Evolutionary conservation across 192 early-diverging fungal species (phyloP).

Genomic region (Fimicolochytrium jonesii): DNA sequence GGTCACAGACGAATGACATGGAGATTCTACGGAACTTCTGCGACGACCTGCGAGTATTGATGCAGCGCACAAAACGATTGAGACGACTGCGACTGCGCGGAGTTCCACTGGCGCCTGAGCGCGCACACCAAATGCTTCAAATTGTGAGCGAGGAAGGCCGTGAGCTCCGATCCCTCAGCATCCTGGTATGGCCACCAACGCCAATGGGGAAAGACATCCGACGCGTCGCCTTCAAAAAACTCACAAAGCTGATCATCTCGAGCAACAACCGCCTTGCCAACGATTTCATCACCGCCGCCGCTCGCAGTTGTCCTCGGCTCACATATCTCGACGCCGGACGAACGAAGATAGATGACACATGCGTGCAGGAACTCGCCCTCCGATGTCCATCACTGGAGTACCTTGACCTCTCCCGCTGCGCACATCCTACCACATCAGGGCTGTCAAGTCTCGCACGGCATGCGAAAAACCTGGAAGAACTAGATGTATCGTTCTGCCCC

Average conservation of each 20-base stretch:
- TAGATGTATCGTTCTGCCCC: slow-evolving; percentile 19
- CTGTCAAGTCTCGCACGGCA: slow-evolving; percentile 12
- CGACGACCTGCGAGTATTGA: slow-evolving; percentile 6
- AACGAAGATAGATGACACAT: slow-evolving; percentile 12
- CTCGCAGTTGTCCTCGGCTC: slow-evolving; percentile 13
- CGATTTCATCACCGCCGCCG: slow-evolving; percentile 16
- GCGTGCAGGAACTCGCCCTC: slow-evolving; percentile 8
- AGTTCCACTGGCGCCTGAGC: slow-evolving; percentile 8
- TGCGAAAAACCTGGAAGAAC: slow-evolving; percentile 7
- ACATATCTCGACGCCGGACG: slow-evolving; percentile 21
- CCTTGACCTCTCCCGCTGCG: slow-evolving; percentile 16
- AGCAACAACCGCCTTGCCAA: slow-evolving; percentile 11
- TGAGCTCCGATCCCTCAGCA: slow-evolving; percentile 19
- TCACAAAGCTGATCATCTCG: slow-evolving; percentile 22
- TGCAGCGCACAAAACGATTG: slow-evolving; percentile 2
- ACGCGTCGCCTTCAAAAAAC: slow-evolving; percentile 1
- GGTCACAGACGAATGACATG: slow-evolving; percentile 1
- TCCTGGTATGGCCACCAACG: slow-evolving; percentile 20
- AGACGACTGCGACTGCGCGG: slow-evolving; percentile 19
- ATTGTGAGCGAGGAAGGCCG: slow-evolving; percentile 2
- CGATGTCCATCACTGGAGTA: slow-evolving; percentile 16
- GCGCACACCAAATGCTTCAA: slow-evolving; percentile 16
- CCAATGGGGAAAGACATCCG: slow-evolving; percentile 13
- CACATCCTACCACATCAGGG: slow-evolving; percentile 5
- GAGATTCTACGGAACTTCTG: slow-evolving; percentile 13